phyloP scores from a whole-genome alignment of 176 grass and related monocot genomes.

The Coix lacrymajobi region DNA sequence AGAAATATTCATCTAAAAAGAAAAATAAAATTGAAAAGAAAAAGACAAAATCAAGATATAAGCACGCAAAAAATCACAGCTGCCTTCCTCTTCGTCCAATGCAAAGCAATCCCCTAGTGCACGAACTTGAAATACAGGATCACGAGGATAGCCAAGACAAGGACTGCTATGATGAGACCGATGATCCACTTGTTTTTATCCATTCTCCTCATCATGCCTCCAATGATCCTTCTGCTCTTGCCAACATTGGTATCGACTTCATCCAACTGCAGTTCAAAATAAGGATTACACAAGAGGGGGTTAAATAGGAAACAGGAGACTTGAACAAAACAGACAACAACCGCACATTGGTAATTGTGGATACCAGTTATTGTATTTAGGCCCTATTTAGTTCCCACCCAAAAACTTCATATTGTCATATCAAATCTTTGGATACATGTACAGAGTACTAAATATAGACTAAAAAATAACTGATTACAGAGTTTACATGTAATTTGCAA shows the following conservation, averaged over 20 bases:
- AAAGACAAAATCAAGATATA: neutral
- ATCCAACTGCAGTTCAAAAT: constrained; percentile 40
- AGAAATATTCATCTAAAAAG: neutral
- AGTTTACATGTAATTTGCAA: no score
- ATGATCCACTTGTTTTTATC: constrained; percentile 86
- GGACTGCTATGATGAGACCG: constrained; percentile 40
- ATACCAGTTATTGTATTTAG: neutral
- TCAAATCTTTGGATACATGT: no score
- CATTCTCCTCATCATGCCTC: constrained; percentile 77
- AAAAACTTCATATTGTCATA: no score
- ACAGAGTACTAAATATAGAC: no score
- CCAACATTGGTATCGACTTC: constrained; percentile 55
- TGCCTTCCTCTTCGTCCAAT: neutral
- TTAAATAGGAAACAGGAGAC: neutral
- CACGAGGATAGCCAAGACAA: constrained; percentile 56
- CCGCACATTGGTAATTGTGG: neutral
- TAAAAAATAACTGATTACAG: no score
- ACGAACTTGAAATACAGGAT: constrained; percentile 89
- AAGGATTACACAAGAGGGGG: neutral
- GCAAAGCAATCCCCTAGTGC: constrained; percentile 27
- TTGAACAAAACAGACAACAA: neutral
- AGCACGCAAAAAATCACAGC: neutral
- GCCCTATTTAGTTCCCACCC: no score
- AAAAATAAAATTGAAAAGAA: neutral
- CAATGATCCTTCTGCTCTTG: constrained; percentile 68